These are phyloP conservation scores for Cerrena zonata DNA, from an alignment of 1,284 basidiomycete species.

Conservation along the genomic window DNA sequence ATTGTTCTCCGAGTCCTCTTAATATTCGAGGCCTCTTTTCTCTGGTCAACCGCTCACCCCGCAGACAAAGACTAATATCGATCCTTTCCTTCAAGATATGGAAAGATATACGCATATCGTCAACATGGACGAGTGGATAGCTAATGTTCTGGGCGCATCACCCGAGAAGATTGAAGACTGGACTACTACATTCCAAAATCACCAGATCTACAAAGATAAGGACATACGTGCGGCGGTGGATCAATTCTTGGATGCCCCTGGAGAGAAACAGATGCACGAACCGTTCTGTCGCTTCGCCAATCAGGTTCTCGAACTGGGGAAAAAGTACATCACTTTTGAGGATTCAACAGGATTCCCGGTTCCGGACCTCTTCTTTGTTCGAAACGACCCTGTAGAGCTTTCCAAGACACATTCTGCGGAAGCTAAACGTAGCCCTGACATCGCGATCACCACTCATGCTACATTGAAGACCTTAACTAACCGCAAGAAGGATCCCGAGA, in stretches of 20 bases:
- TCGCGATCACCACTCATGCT: not conserved
- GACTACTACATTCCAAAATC: not conserved
- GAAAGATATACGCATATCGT: not conserved
- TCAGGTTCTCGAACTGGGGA: not conserved
- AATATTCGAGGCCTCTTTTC: too few relatives aligned
- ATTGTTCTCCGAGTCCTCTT: too few relatives aligned
- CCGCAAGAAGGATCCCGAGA: not conserved
- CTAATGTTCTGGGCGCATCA: not conserved
- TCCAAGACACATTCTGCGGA: not conserved
- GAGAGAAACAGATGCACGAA: not conserved
- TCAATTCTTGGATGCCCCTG: not conserved
- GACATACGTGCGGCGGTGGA: not conserved
- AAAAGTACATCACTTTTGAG: not conserved
- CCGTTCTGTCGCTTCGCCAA: not conserved
- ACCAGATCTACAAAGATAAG: not conserved
- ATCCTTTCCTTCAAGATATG: not conserved
- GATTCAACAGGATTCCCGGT: not conserved
- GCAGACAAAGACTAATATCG: not conserved
- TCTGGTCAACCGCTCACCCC: not conserved
- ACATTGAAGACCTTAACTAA: not conserved
- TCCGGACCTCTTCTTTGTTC: not conserved
- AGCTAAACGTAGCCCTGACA: not conserved
- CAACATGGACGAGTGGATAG: not conserved
- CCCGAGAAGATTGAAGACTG: not conserved
- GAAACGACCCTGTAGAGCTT: not conserved